Evolutionary conservation across 2,329 filamentous ascomycete species (phyloP).

Genomic region (Phyllachora maydis): DNA sequence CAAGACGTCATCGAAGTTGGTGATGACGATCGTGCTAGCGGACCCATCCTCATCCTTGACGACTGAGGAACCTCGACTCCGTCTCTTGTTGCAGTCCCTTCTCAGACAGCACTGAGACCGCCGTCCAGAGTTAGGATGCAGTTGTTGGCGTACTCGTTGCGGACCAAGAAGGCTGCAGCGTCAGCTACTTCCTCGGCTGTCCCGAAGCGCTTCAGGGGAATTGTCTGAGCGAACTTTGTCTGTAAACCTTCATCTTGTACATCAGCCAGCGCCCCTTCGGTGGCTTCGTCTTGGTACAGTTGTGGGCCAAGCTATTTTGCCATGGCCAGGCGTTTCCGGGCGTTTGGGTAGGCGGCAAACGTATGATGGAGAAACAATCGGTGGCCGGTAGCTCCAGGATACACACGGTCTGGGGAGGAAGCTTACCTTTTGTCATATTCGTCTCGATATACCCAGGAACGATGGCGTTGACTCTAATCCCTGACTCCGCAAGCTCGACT

Average conservation of each 20-base stretch:
- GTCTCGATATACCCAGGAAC: conserved; percentile 70
- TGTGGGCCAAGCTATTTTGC: not conserved
- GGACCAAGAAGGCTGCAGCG: conserved; percentile 56
- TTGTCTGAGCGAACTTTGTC: conserved; percentile 20
- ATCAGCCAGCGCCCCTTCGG: too few relatives aligned
- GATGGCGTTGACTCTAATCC: conserved; percentile 60
- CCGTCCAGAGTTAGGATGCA: conserved; percentile 75
- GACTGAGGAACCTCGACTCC: too few relatives aligned
- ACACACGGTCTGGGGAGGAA: too few relatives aligned
- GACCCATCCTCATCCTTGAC: conserved; percentile 52
- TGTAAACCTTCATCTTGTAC: too few relatives aligned
- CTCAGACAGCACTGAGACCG: conserved; percentile 51
- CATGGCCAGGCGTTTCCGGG: too few relatives aligned
- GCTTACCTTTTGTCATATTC: conserved; percentile 54
- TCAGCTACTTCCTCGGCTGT: conserved; percentile 55
- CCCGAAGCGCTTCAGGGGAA: conserved; percentile 49
- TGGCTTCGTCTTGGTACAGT: conserved; percentile 1
- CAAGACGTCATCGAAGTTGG: too few relatives aligned
- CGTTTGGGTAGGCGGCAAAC: too few relatives aligned
- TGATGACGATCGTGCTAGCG: conserved; percentile 20
- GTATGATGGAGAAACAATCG: too few relatives aligned
- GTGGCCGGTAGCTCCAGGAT: too few relatives aligned
- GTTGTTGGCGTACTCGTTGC: conserved; percentile 70
- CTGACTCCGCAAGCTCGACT: conserved; percentile 34
- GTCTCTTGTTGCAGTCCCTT: too few relatives aligned